Conservation (phyloP, 1,284 basidiomycete species). For the Blastosporella zonata region DNA sequence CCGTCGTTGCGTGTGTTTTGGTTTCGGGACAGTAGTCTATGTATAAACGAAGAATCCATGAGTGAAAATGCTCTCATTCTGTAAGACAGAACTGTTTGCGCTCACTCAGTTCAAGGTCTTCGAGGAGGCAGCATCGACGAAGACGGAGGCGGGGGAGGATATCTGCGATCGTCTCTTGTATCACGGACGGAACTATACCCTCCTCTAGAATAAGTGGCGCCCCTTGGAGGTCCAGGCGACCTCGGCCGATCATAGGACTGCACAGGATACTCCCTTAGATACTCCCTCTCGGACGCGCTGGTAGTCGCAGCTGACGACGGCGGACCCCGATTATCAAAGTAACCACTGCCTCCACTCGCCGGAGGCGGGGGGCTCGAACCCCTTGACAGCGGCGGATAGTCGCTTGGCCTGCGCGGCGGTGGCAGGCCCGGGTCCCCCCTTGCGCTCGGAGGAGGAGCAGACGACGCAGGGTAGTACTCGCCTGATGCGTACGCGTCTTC, state of each 20-base stretch:
- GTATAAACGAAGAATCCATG: too few relatives aligned
- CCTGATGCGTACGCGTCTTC: conserved; percentile 27
- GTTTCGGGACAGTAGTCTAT: too few relatives aligned
- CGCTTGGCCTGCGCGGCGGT: conserved; percentile 8
- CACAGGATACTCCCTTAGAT: conserved; percentile 20
- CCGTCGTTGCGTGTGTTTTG: too few relatives aligned
- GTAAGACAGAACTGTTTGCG: too few relatives aligned
- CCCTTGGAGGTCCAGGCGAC: conserved; percentile 18
- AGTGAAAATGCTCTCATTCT: too few relatives aligned
- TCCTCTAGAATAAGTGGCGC: conserved; percentile 16
- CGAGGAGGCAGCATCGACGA: conserved; percentile 13
- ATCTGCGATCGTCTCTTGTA: conserved; percentile 24
- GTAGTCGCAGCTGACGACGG: conserved; percentile 12
- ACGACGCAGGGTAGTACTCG: conserved; percentile 27
- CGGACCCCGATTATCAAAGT: conserved; percentile 18
- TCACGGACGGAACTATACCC: conserved; percentile 19
- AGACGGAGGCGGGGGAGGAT: conserved; percentile 2
- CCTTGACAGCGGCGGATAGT: conserved; percentile 11
- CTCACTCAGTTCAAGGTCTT: conserved; percentile 11
- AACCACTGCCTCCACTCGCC: conserved; percentile 14
- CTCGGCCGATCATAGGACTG: conserved; percentile 27
- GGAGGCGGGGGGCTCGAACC: conserved; percentile 15
- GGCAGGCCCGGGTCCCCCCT: conserved; percentile 9
- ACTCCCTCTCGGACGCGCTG: conserved; percentile 21
- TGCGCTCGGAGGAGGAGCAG: neutral